A percentile compares a stretch with the other conserved stretches of the same genome.
Conservation (phyloP, 306 rosid genomes). For the Boehmeria nivea region DNA sequence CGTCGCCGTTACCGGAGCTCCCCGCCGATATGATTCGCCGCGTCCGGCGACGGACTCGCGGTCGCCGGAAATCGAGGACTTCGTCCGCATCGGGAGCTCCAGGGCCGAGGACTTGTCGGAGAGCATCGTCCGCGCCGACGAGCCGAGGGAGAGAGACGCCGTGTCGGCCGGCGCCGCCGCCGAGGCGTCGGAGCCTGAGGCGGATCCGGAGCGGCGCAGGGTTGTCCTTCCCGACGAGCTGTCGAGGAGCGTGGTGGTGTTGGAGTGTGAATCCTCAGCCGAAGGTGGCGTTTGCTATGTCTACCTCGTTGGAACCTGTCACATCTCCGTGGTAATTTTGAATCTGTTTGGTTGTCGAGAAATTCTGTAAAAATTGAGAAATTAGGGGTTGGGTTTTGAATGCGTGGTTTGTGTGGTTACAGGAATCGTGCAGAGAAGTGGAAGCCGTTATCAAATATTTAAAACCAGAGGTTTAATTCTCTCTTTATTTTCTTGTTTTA, state of each 20-base stretch:
- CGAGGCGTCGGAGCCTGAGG: constrained; percentile 16
- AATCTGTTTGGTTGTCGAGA: background rate
- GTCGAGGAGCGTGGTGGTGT: constrained; percentile 49
- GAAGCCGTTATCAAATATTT: constrained; percentile 62
- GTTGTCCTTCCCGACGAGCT: constrained; percentile 63
- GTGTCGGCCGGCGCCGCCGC: constrained; percentile 5
- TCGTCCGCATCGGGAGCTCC: constrained; percentile 67
- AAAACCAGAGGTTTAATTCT: constrained; percentile 68
- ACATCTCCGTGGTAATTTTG: constrained; percentile 68
- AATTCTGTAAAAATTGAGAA: background rate
- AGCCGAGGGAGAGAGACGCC: constrained; percentile 25
- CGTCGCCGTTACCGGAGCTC: too few relatives aligned
- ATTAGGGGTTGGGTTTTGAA: too few relatives aligned
- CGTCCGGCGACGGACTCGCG: constrained; percentile 47
- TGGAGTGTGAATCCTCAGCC: constrained; percentile 70
- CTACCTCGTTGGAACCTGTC: constrained; percentile 83
- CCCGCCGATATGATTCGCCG: constrained; percentile 15
- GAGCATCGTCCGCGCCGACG: constrained; percentile 67
- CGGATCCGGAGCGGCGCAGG: constrained; percentile 26
- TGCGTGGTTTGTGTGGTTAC: constrained; percentile 21
- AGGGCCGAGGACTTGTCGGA: constrained; percentile 49
- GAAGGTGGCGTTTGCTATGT: constrained; percentile 71
- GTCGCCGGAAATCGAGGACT: constrained; percentile 54
- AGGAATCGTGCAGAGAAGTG: constrained; percentile 94
- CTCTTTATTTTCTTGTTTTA: background rate